Base-by-base conservation (phyloP, 345 rosid genomes). In the Brassica incana region DNA sequence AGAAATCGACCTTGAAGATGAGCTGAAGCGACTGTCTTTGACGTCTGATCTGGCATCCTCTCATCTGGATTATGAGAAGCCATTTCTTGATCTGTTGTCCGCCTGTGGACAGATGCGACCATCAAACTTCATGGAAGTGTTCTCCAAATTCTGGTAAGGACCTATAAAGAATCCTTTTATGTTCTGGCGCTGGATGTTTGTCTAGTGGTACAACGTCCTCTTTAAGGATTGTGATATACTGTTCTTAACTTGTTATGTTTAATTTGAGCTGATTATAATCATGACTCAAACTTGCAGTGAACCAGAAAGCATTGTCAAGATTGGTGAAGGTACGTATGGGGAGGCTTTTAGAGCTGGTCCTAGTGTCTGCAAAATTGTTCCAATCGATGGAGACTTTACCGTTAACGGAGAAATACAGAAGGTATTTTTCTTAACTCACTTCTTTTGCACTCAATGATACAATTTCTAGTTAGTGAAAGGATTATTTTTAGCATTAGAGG, bases 271-370 rank as follows among this genome's bases (percentile, higher is more conserved):
- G 15, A 74, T 63, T 62, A 76, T 65, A 83, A 14, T 71, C 18
- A 60, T 60, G 36, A 43, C 35, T 38, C 18, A 65, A 40, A 12
- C 54, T 65, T 76, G 36, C 89, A 95, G 98, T 88, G 87, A 85
- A 65, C 93, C 93, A 20, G 76, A 88, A 79, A 79, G 77, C 82
- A 88, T 95, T 77, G 75, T 73, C 76, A 95, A 95, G 88, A 81
- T 95, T 78, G 99, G 99, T 62, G 99, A 95, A 88, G 99, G 99
- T 69, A 95, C 98, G 54, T 95, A 80, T 78, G 99, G 99, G 78
- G 99, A 95, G 84, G 99, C 96, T 79, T 93, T 91, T 73, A 83
- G 78, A 68, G 92, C 90, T 60, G 99, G 99, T 23, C 77, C 81
- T 71, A 85, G 83, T 65, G 99, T 95, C 36, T 95, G 99, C 83